A percentile compares a stretch with the other conserved stretches of the same genome.
Evolutionary conservation across 805 yeast genomes (phyloP).

Genomic region (Candida sphagnicola): DNA sequence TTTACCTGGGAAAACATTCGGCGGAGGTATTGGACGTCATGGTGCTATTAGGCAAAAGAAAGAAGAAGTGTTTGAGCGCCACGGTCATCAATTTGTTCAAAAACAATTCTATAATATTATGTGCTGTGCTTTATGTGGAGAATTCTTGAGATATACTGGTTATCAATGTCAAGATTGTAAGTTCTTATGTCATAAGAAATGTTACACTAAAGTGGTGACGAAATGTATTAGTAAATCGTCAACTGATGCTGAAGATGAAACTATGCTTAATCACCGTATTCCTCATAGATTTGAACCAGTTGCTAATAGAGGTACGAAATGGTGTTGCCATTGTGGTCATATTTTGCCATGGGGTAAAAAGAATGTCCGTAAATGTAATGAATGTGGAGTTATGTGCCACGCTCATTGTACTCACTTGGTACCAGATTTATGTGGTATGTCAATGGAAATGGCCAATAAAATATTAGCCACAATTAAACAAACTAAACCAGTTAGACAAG

Average conservation of each 20-base stretch:
- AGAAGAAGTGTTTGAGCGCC: constrained; percentile 86
- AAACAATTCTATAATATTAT: constrained; percentile 93
- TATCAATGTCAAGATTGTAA: constrained; percentile 83
- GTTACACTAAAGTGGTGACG: constrained; percentile 76
- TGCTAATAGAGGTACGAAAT: constrained; percentile 90
- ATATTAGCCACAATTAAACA: constrained; percentile 79
- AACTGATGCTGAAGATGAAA: constrained; percentile 67
- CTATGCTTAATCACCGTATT: constrained; percentile 88
- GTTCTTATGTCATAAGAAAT: constrained; percentile 75
- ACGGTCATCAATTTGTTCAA: constrained; percentile 95
- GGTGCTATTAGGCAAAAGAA: constrained; percentile 97
- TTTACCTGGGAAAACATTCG: constrained; percentile 34
- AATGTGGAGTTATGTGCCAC: constrained; percentile 95
- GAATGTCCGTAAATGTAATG: constrained; percentile 86
- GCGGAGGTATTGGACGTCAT: constrained; percentile 67
- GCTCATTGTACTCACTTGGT: constrained; percentile 89
- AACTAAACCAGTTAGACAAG: constrained; percentile 35
- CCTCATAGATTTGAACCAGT: constrained; percentile 96
- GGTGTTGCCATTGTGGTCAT: constrained; percentile 99
- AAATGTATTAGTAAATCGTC: constrained; percentile 79
- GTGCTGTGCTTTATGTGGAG: constrained; percentile 98
- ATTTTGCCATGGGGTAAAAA: constrained; percentile 93
- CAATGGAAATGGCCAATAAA: constrained; percentile 93
- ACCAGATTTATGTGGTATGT: constrained; percentile 98
- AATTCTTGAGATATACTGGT: constrained; percentile 84